Evolutionary conservation across 2,329 filamentous ascomycete species (phyloP), one percentile per base, ranked within the genome.

Genomic region (Aspergillus carbonarius): DNA sequence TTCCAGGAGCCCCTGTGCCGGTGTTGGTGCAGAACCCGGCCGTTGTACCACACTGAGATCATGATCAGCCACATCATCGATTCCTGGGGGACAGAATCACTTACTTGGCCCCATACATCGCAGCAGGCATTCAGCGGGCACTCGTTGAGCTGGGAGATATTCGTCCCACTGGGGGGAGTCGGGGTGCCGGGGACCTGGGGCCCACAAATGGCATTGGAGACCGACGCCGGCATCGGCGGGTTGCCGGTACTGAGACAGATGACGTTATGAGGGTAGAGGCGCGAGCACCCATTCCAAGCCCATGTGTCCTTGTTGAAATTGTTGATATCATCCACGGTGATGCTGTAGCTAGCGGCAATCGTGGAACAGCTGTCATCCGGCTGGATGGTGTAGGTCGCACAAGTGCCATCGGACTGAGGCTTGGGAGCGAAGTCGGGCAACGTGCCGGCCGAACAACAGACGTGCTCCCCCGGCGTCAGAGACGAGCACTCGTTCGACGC

Each of bases 41-140:
- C 0, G 77, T 79, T 0, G 72, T 72, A 10, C 80, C 81, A 44
- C 81, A 83, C 20, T 49, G 18, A 18, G 32, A 49, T 49, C 27
- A 32, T 34, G 1, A 27, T 49, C 54, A 78, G 72, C 18, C 34
- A 30, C 23, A 42, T 18, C 12, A 42, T 53, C 15, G 15, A 27
- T n/a, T 2, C 13, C 8, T 17, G 13, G 42, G 25, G 8, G 37
- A 20, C 5, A 25, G 8, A 27, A 39, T 20, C 23, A 39, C 35
- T 20, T 27, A 47, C 42, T 44, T 61, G 56, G 1, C 80, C 81
- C 70, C 76, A 80, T 34, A 72, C 66, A 55, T 77, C 70, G 61
- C 77, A 79, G 63, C 77, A 79, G 2, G 72, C 76, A 49, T 78
- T 78, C 1, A 78, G 66, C 1, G 73, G 74, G 58, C 81, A 84